Evolutionary conservation across 805 yeast genomes (phyloP).

Genomic region (Kuraishia molischiana): DNA sequence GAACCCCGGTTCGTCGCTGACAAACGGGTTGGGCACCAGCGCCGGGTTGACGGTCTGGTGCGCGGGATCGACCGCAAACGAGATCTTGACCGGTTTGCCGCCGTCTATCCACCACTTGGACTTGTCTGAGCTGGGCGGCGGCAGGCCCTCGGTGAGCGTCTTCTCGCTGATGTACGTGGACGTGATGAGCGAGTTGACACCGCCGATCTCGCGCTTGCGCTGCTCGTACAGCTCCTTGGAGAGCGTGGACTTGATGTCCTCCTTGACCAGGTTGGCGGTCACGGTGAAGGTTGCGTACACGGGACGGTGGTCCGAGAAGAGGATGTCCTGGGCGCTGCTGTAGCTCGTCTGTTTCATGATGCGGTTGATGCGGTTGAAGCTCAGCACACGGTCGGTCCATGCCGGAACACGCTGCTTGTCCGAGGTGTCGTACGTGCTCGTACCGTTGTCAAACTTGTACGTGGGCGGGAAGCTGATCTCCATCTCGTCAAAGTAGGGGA

Average conservation of each 20-base stretch:
- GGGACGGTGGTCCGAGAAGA: conserved; percentile 77
- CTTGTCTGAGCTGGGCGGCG: conserved; percentile 81
- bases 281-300: conserved; percentile 61
- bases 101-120: conserved; percentile 90
- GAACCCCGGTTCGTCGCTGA: conserved; percentile 43
- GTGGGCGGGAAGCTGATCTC: conserved; percentile 79
- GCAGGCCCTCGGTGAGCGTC: conserved; percentile 35
- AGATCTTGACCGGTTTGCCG: conserved; percentile 65
- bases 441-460: conserved; percentile 84
- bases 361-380: conserved; percentile 37
- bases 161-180: conserved; percentile 19
- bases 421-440: conserved; percentile 72
- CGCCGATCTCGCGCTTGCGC: conserved; percentile 36
- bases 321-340: conserved; percentile 39
- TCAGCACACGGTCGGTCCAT: conserved; percentile 85
- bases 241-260: conserved; percentile 35
- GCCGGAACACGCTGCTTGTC: conserved; percentile 92
- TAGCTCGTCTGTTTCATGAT: conserved; percentile 46
- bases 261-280: conserved; percentile 56
- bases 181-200: conserved; percentile 22
- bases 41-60: conserved; percentile 45
- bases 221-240: conserved; percentile 45
- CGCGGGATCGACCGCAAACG: conserved; percentile 32
- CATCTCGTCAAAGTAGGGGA: conserved; percentile 69
- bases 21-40: conserved; percentile 67